phyloP scores from a whole-genome alignment of 208 protist genomes.

The Polymyxa betae region DNA sequence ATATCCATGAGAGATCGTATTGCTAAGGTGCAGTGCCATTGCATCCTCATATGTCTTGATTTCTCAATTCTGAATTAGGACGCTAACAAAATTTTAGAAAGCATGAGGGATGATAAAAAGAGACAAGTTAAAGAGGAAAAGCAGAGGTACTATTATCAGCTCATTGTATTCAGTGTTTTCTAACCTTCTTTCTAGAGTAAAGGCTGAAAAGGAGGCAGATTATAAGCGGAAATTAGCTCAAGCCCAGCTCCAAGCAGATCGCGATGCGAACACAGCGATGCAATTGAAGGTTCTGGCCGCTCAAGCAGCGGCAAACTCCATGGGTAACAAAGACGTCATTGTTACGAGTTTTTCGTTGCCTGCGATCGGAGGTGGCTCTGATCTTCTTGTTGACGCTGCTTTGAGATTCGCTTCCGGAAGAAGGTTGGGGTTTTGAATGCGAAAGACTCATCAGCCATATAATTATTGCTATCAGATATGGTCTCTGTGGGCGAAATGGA shows the following conservation, averaged over 20 bases:
- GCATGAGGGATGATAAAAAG: constrained; percentile 50
- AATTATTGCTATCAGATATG: constrained; percentile 47
- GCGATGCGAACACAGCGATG: not conserved
- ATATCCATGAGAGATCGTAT: constrained; percentile 13
- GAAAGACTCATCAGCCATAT: not conserved
- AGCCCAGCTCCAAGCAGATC: not conserved
- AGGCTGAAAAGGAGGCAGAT: not conserved
- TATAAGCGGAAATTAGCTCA: not conserved
- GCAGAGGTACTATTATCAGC: not conserved
- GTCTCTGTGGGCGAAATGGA: constrained; percentile 60
- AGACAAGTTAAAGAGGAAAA: not conserved
- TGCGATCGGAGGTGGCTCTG: constrained; percentile 4
- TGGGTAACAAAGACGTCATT: not conserved
- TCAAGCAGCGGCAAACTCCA: not conserved
- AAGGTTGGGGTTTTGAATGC: constrained; percentile 20
- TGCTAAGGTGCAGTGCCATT: not conserved
- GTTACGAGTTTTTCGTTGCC: constrained; percentile 22
- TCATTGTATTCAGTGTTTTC: not conserved
- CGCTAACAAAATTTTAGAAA: constrained; percentile 1
- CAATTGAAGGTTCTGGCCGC: not conserved
- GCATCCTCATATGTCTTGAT: not conserved
- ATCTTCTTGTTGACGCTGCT: constrained; percentile 9
- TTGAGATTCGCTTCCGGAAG: constrained; percentile 37
- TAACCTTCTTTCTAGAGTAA: not conserved
- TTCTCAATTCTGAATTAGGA: not conserved